These are phyloP conservation scores for Penicillium glabrum DNA, from an alignment of 2,329 filamentous ascomycete genomes.

Conservation along the genomic window DNA sequence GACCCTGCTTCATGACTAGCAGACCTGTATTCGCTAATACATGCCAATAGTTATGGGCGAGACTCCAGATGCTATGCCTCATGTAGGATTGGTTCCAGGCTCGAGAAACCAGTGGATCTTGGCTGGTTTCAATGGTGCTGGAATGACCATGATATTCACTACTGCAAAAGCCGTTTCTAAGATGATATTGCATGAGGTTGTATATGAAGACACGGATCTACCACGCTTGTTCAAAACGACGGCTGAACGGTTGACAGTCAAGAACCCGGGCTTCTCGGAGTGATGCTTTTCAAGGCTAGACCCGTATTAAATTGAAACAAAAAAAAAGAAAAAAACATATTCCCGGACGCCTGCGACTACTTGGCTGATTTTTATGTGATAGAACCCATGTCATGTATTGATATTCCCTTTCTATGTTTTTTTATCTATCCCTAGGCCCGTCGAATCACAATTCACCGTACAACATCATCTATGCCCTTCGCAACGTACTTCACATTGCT, in stretches of 20 bases:
- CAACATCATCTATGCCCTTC: conserved; percentile 17
- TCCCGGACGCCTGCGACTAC: too few species aligned
- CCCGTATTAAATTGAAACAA: too few species aligned
- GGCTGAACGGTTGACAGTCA: conserved; percentile 4
- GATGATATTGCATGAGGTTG: conserved; percentile 46
- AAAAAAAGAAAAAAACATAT: too few species aligned
- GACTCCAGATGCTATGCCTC: conserved; percentile 51
- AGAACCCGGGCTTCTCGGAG: background rate
- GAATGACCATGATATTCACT: conserved; percentile 64
- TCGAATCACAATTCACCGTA: conserved; percentile 1
- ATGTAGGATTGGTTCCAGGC: conserved; percentile 52
- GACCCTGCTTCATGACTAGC: background rate
- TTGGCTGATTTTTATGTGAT: too few species aligned
- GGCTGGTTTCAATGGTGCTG: conserved; percentile 65
- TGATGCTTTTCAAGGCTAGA: background rate
- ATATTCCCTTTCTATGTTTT: too few species aligned
- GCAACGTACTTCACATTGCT: conserved; percentile 17
- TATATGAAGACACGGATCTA: conserved; percentile 28
- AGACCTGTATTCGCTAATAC: background rate
- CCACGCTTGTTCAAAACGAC: conserved; percentile 34
- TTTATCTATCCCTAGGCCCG: too few species aligned
- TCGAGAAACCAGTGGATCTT: conserved; percentile 54
- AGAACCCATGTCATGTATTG: too few species aligned
- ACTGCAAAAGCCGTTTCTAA: conserved; percentile 57
- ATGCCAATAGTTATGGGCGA: conserved; percentile 49